Evolutionary conservation across 192 early-diverging fungal species (phyloP).

Genomic region (Cladochytrium replicatum): DNA sequence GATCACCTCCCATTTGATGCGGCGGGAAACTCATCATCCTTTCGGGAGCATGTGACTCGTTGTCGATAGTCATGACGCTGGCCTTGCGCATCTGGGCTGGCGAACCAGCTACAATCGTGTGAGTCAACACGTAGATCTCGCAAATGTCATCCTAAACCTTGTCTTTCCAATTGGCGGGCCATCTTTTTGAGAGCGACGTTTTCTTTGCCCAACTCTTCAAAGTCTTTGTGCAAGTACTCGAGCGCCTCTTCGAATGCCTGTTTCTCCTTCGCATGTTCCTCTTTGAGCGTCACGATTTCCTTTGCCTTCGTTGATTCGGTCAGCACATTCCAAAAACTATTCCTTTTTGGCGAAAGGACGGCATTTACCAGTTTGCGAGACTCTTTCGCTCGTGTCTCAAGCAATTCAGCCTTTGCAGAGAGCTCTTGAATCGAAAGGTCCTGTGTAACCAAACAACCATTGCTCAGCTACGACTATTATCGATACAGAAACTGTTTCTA

Average conservation of each 20-base stretch:
- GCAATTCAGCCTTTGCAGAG: slow-evolving; percentile 61
- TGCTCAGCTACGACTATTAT: too few species aligned
- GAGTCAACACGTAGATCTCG: too few species aligned
- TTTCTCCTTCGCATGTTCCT: slow-evolving; percentile 49
- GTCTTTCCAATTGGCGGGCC: slow-evolving; percentile 6
- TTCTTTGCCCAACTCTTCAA: slow-evolving; percentile 59
- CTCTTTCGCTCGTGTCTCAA: slow-evolving; percentile 67
- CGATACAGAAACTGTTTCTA: too few species aligned
- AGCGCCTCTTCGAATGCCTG: slow-evolving; percentile 64
- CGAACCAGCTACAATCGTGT: background rate
- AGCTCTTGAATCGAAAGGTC: slow-evolving; percentile 72
- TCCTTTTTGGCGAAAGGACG: slow-evolving; percentile 2
- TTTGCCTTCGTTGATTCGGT: slow-evolving; percentile 27
- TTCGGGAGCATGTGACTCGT: background rate
- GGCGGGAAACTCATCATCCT: slow-evolving; percentile 8
- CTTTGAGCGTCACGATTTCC: slow-evolving; percentile 48
- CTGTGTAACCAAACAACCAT: too few species aligned
- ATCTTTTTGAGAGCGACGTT: slow-evolving; percentile 32
- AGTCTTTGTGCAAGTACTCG: slow-evolving; percentile 54
- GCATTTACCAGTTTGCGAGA: slow-evolving; percentile 47
- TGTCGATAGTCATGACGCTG: slow-evolving; percentile 4
- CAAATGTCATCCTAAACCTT: too few species aligned
- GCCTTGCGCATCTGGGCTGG: background rate
- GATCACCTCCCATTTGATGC: slow-evolving; percentile 6
- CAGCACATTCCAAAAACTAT: background rate